These are phyloP conservation scores for Kalanchoe fedtschenkoi DNA, from an alignment of 164 flowering plant genomes.

Conservation along the genomic window DNA sequence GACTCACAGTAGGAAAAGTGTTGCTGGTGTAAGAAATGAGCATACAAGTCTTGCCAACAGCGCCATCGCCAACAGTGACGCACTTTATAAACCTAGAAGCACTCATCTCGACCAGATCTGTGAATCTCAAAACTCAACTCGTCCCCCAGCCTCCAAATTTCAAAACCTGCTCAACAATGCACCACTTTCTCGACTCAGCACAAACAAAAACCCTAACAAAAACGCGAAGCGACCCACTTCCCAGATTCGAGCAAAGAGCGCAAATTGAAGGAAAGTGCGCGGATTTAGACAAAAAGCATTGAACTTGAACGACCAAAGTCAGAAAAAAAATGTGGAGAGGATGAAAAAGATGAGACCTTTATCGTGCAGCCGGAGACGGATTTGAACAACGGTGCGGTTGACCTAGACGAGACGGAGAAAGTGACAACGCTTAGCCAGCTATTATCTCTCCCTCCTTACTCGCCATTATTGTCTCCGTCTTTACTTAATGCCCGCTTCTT, in stretches of 20 bases:
- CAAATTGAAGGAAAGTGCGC: not conserved
- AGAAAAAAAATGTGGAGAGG: not conserved
- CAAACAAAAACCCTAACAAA: not conserved
- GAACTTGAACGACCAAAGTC: not conserved
- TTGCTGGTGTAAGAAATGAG: conserved; percentile 51
- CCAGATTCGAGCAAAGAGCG: too few relatives aligned
- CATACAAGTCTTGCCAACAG: conserved; percentile 53
- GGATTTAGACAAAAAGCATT: not conserved
- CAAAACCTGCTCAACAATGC: conserved; percentile 2
- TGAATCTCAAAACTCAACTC: not conserved
- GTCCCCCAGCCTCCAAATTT: not conserved
- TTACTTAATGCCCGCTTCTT: too few relatives aligned
- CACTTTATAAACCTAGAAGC: conserved; percentile 57
- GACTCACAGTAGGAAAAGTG: conserved; percentile 43
- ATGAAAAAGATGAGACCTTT: conserved; percentile 1
- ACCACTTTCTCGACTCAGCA: not conserved
- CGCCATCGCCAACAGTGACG: conserved; percentile 59
- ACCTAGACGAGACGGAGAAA: not conserved
- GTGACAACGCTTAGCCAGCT: not conserved
- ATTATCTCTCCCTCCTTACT: not conserved
- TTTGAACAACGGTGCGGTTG: not conserved
- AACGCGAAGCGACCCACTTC: not conserved
- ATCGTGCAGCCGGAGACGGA: not conserved
- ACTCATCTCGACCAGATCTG: conserved; percentile 37
- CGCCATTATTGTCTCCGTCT: too few relatives aligned